Conservation (phyloP, 768 basidiomycete genomes). For the Hygrophoropsis aurantiaca region DNA sequence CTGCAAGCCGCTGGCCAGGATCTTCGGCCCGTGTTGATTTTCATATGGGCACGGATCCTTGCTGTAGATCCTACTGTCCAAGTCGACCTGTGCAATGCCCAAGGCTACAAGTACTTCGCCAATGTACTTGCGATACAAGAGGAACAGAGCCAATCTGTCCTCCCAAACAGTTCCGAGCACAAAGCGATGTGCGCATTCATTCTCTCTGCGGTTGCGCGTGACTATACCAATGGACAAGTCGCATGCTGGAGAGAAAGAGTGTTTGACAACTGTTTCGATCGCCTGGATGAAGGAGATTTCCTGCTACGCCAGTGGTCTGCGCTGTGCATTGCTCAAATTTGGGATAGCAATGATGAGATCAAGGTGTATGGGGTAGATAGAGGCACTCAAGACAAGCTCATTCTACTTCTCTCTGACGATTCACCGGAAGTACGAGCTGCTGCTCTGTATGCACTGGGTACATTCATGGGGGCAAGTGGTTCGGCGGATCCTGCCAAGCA, state of each 20-base stretch:
- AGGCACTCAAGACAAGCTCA: slow-evolving; percentile 80
- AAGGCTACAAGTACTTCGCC: slow-evolving; percentile 85
- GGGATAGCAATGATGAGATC: slow-evolving; percentile 91
- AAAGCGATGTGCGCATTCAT: slow-evolving; percentile 99
- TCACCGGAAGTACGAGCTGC: slow-evolving; percentile 93
- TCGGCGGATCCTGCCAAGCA: slow-evolving; percentile 62
- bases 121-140: slow-evolving; percentile 70
- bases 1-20: slow-evolving; percentile 94
- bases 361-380: slow-evolving; percentile 79
- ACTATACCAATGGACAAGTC: slow-evolving; percentile 81
- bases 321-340: slow-evolving; percentile 91
- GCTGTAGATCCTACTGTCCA: slow-evolving; percentile 96
- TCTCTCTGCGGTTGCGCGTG: slow-evolving; percentile 85
- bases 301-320: slow-evolving; percentile 92
- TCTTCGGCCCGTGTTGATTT: slow-evolving; percentile 95
- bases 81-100: slow-evolving; percentile 78
- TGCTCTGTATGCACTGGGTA: slow-evolving; percentile 87
- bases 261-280: slow-evolving; percentile 83
- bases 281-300: slow-evolving; percentile 88
- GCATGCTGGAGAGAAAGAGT: slow-evolving; percentile 81
- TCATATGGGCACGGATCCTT: slow-evolving; percentile 97
- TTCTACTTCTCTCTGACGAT: slow-evolving; percentile 77
- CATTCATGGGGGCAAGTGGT: slow-evolving; percentile 89
- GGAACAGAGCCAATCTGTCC: slow-evolving; percentile 49
- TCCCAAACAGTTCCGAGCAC: slow-evolving; percentile 95